Base-by-base conservation (phyloP, 1,284 basidiomycete genomes). In the Rhodofomes roseus region DNA sequence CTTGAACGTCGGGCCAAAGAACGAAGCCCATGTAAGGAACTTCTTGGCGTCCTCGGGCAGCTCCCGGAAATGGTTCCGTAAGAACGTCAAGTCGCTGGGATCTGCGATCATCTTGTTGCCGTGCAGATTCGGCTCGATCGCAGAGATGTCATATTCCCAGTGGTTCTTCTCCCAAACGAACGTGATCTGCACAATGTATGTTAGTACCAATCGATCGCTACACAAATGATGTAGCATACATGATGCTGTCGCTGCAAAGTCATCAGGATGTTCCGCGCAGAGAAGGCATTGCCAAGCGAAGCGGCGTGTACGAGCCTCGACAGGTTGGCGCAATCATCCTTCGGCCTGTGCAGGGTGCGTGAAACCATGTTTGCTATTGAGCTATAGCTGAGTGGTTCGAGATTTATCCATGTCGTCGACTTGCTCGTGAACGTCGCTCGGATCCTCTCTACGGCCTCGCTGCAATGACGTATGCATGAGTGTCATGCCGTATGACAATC, bases 1-100 rank as follows among this genome's bases (percentile, higher is more conserved):
- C 70, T 86, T 87, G 73, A 88, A 89, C 85, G 83, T 86, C 64
- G 86, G 80, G 2, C 87, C 87, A 64, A 89, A 88, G 67, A 87
- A 82, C 7, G 83, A 82, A 12, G 86, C 87, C 87, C 86, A 89
- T 46, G 81, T 74, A 20, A 89, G 74, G 67, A 86, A 89, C 62
- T 83, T 86, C 60, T 77, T 75, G 0, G 85, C 85, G 61, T 88
- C 86, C 39, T 82, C 79, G 1, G 83, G 81, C n/a, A 89, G 75
- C 65, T 84, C 81, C 57, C 78, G 76, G 66, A 89, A 75, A 59
- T 85, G 85, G 12, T 79, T 74, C 41, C 80, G 77, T 37, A 89
- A 74, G 67, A 86, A 89, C n/a, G 78, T 77, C 14, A 86, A 72
- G 68, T 88, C 84, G 27, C 79, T 83, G 0, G 86, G 84, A 62